These are phyloP conservation scores for Penicillium palitans DNA, from an alignment of 2,329 filamentous ascomycete genomes.

Conservation along the genomic window DNA sequence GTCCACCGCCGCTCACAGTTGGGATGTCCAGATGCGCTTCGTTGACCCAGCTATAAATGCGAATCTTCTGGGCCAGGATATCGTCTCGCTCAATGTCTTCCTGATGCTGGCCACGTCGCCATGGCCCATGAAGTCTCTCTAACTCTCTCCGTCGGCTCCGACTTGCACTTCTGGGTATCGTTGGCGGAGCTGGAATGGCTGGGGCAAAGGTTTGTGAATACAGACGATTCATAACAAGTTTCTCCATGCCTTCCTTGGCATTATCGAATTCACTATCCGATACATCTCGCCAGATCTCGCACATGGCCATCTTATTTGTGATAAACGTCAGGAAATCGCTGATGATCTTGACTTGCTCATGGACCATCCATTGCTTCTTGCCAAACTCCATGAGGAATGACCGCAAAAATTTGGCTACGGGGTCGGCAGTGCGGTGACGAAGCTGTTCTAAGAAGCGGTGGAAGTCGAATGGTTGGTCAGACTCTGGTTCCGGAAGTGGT, in stretches of 20 bases:
- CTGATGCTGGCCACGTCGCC: conserved; percentile 91
- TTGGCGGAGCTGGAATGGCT: conserved; percentile 78
- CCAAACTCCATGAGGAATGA: conserved; percentile 94
- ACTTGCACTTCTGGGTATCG: conserved; percentile 58
- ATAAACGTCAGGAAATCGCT: conserved; percentile 96
- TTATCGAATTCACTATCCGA: conserved; percentile 98
- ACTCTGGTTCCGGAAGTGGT: conserved; percentile 76
- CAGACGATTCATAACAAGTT: conserved; percentile 96
- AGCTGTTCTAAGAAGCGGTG: conserved; percentile 95
- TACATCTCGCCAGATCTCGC: conserved; percentile 93
- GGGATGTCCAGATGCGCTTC: conserved; percentile 94
- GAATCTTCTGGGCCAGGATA: conserved; percentile 92
- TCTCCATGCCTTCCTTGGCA: conserved; percentile 97
- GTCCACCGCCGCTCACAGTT: conserved; percentile 78
- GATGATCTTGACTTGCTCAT: conserved; percentile 99
- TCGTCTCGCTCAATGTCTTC: conserved; percentile 97
- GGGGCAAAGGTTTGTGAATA: conserved; percentile 97
- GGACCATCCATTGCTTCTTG: conserved; percentile 99
- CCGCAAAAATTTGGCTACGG: conserved; percentile 90
- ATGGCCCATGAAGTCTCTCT: conserved; percentile 71
- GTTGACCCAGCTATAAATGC: conserved; percentile 92
- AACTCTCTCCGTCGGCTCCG: conserved; percentile 68
- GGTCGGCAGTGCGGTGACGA: conserved; percentile 94
- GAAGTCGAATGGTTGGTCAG: conserved; percentile 89
- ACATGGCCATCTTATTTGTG: conserved; percentile 95